Evolutionary conservation across 1,139 yeast genomes (phyloP).

Genomic region (Zygosaccharomyces pseudobailii): DNA sequence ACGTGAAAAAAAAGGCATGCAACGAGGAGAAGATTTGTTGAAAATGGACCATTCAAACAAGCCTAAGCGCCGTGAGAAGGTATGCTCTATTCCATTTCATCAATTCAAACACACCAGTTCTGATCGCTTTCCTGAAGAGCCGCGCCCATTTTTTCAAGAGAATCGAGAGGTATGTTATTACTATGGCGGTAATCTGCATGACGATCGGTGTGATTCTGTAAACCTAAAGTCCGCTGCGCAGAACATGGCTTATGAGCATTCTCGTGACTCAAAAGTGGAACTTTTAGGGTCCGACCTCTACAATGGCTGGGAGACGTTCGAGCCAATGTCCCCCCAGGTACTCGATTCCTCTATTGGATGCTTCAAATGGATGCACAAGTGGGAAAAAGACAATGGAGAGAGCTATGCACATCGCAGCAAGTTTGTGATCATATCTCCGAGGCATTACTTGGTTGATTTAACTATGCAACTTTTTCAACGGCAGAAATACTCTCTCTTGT

Average conservation of each 20-base stretch:
- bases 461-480: slow-evolving; percentile 24
- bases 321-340: slow-evolving; percentile 18
- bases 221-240: slow-evolving; percentile 5
- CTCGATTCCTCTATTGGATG: slow-evolving; percentile 25
- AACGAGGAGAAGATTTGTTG: background rate
- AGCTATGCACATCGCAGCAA: slow-evolving; percentile 9
- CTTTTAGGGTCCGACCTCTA: slow-evolving; percentile 25
- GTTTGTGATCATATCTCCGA: slow-evolving; percentile 24
- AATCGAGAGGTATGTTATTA: slow-evolving; percentile 9
- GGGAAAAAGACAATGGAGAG: slow-evolving; percentile 3
- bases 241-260: background rate
- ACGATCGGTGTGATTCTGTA: background rate
- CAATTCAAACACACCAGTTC: slow-evolving; percentile 5
- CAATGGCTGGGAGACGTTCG: slow-evolving; percentile 16
- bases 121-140: slow-evolving; percentile 1
- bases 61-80: background rate
- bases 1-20: background rate
- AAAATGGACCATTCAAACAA: background rate
- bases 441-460: slow-evolving; percentile 31
- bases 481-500: slow-evolving; percentile 14
- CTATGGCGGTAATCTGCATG: slow-evolving; percentile 5
- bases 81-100: background rate
- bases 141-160: slow-evolving; percentile 3
- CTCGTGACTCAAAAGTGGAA: slow-evolving; percentile 8
- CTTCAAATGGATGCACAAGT: slow-evolving; percentile 18